Conservation (phyloP, 306 rosid species). For the Prunus armeniaca region DNA sequence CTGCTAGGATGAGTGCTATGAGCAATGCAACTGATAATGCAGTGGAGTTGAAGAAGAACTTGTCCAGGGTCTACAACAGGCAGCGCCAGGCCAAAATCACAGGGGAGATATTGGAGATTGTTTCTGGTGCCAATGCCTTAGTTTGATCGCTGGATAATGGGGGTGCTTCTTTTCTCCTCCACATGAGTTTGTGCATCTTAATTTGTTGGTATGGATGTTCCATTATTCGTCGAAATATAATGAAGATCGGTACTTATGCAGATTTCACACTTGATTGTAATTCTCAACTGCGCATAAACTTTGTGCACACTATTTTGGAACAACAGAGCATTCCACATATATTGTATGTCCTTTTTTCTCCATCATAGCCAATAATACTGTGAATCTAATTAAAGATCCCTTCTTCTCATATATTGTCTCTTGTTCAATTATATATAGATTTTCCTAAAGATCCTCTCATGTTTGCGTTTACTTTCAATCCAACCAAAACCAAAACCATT, state of each 20-base stretch:
- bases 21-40: slow-evolving; percentile 83
- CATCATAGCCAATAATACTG: slow-evolving; percentile 6
- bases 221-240: neutral
- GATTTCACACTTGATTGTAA: slow-evolving; percentile 12
- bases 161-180: neutral
- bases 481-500: neutral
- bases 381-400: slow-evolving; percentile 8
- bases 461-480: neutral
- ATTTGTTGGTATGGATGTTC: too few relatives aligned
- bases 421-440: neutral
- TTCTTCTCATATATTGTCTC: neutral
- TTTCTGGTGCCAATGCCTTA: slow-evolving; percentile 78
- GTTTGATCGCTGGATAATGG: neutral
- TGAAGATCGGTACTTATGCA: neutral
- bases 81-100: slow-evolving; percentile 90
- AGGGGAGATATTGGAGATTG: slow-evolving; percentile 87
- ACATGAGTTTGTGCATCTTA: neutral
- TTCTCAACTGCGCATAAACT: neutral
- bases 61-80: slow-evolving; percentile 63
- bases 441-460: neutral
- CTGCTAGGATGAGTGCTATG: slow-evolving; percentile 93
- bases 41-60: slow-evolving; percentile 53
- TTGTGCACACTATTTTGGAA: slow-evolving; percentile 15
- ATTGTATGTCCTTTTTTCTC: slow-evolving; percentile 8
- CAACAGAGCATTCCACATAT: slow-evolving; percentile 14